Percentiles rank a stretch among this genome's conserved stretches.
Evolutionary conservation across 306 rosid genomes (phyloP).

Genomic region (Begonia fuchsioides): DNA sequence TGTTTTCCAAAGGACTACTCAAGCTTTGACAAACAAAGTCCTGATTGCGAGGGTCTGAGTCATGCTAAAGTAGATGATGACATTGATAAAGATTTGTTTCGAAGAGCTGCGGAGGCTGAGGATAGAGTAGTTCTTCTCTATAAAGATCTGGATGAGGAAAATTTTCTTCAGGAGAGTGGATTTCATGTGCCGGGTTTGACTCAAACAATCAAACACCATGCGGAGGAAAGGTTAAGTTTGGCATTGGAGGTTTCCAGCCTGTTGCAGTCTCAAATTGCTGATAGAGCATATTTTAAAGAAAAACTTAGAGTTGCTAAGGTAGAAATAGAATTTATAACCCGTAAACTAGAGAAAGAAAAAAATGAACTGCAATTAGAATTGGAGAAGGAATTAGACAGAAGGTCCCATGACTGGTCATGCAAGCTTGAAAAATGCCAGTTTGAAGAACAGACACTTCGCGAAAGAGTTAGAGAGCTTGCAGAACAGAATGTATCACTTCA

Average conservation of each 20-base stretch:
- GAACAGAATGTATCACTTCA: conserved; percentile 93
- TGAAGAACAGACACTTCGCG: conserved; percentile 93
- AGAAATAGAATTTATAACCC: conserved; percentile 44
- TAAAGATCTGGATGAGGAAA: conserved; percentile 51
- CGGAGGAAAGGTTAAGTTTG: conserved; percentile 53
- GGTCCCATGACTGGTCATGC: conserved; percentile 86
- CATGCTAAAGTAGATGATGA: conserved; percentile 37
- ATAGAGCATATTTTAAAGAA: conserved; percentile 53
- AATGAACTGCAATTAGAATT: conserved; percentile 67
- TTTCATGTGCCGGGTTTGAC: conserved; percentile 45
- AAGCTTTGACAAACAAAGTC: conserved; percentile 17
- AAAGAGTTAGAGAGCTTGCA: conserved; percentile 94
- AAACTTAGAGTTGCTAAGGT: conserved; percentile 39
- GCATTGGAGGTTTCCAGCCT: conserved; percentile 69
- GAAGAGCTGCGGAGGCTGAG: conserved; percentile 60
- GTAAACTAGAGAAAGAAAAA: conserved; percentile 74
- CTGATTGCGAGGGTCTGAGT: conserved; percentile 20
- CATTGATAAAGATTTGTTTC: conserved; percentile 41
- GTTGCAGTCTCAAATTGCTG: conserved; percentile 57
- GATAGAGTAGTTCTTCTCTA: conserved; percentile 59
- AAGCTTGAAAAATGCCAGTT: conserved; percentile 73
- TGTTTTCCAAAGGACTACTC: conserved; percentile 26
- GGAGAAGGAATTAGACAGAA: conserved; percentile 88
- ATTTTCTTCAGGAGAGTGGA: conserved; percentile 36
- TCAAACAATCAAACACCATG: conserved; percentile 45